Evolutionary conservation across 1,139 yeast genomes (phyloP), one percentile per base, ranked within the genome.

Genomic region (Hyphopichia pseudoburtonii): DNA sequence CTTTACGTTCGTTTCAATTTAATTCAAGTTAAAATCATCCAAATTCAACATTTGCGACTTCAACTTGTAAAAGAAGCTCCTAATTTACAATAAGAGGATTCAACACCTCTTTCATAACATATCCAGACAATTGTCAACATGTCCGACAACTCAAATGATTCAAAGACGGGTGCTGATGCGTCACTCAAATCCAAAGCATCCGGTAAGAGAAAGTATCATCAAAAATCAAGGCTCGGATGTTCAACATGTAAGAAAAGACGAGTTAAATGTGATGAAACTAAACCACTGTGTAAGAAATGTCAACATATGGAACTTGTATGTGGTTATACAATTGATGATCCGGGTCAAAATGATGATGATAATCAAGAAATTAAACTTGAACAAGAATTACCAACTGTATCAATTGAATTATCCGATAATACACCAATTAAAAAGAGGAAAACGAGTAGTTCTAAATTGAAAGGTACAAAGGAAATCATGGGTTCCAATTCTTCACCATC

Each of bases 251-350:
- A 90, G 55, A 75, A 78, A 48, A 75, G 97, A 50, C 68, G 97
- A 38, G 96, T 90, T 33, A 90, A 90, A 56, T 90, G 97, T 67
- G 97, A 90, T 57, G 97, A 90, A 58, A 68, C 71, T 0, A 84
- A 80, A 48, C 97, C 97, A 0, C 57, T 68, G 12, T 90, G 97
- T 59, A 70, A 69, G 21, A 88, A 88, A 60, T 90, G 97, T 60
- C 63, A 70, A 39, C 82, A 86, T 46, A 76, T 89, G 78, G 83
- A 83, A 28, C 68, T 90, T 28, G 84, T 77, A 23, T 90, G 97
- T 65, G 76, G 81, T 0, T 85, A 83, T 50, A 48, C 67, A 5
- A 32, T 45, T 14, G 50, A 44, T 24, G 34, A 17, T 3, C n/a
- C 17, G 4, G 19, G 12, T 24, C 24, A 32, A 17, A 18, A 23